A percentile compares a stretch with the other conserved stretches of the same genome.
Conservation (phyloP, 768 basidiomycete genomes). For the Russula sp. region DNA sequence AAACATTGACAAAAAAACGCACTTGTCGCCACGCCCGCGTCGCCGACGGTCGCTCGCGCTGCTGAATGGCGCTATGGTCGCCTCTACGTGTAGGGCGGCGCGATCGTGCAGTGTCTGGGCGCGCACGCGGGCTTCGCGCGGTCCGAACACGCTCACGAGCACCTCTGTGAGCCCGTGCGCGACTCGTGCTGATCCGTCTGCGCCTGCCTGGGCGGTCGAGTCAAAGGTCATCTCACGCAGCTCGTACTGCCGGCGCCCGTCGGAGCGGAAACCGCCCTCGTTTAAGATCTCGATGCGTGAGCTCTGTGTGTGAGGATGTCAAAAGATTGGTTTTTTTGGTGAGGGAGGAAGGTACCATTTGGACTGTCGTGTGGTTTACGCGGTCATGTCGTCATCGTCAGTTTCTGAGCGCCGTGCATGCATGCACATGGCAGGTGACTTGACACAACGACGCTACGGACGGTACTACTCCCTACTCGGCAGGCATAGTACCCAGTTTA, state of each 20-base stretch:
- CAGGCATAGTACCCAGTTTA: too few relatives aligned
- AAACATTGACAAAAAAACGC: conserved; percentile 19
- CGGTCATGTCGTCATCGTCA: too few relatives aligned
- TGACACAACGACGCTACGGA: too few relatives aligned
- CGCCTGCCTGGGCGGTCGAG: conserved; percentile 62
- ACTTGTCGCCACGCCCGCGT: conserved; percentile 83
- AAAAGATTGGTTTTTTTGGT: not conserved
- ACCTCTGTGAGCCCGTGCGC: conserved; percentile 90
- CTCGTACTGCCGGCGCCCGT: conserved; percentile 89
- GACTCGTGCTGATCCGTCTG: conserved; percentile 81
- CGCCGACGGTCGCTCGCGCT: conserved; percentile 75
- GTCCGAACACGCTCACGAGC: conserved; percentile 83
- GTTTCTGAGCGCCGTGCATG: too few relatives aligned
- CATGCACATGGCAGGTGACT: too few relatives aligned
- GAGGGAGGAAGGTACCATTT: not conserved
- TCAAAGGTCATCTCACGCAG: conserved; percentile 76
- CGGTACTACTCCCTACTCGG: too few relatives aligned
- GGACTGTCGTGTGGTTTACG: too few relatives aligned
- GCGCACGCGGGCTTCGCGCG: conserved; percentile 78
- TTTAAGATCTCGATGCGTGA: conserved; percentile 70
- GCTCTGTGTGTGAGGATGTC: conserved; percentile 28
- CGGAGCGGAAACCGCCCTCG: conserved; percentile 82
- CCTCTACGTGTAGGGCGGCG: conserved; percentile 84
- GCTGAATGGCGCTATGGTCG: conserved; percentile 82
- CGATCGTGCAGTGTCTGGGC: conserved; percentile 80